Base-by-base conservation (phyloP, 164 flowering plant genomes). In the Tinospora cordifolia region DNA sequence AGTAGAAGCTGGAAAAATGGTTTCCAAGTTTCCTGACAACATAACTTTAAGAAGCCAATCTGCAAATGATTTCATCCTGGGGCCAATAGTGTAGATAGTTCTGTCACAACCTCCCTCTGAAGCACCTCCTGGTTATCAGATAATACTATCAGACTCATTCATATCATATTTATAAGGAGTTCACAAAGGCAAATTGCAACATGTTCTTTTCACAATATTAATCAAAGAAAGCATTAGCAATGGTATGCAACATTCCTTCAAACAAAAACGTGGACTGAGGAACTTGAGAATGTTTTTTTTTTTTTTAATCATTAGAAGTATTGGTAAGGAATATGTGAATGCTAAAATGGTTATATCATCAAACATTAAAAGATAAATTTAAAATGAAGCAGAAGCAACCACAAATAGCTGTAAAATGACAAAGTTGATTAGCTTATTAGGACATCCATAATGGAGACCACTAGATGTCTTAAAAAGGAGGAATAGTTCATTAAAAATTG, bases 21-120 rank as follows among this genome's bases (percentile, higher is more conserved):
- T 89, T 78, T 92, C 97, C 81, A 92, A 72, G 68, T 86, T 87
- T 74, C 98, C 99, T 15, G 97, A 76, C 9, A 80, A 90, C 96
- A 90, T 90, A 62, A 82, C 78, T 80, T 90, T 89, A 71, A 95
- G 88, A 76, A 92, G 90, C 98, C 97, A 92, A 76, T 92, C 96
- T 0, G 98, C 89, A 75, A 95, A 95, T 59, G 83, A 72, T 79
- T 90, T 92, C 70, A 89, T 76, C 80, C 87, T 85, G 64, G 91
- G 87, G 66, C 84, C 78, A 74, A 95, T 84, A 21, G 93, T 85
- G 63, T 86, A 92, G 39, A 75, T 74, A 24, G 81, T 80, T 73
- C 77, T 82, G 24, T 54, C 72, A 65, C 78, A 71, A 62, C 44
- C 67, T 38, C 70, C 80, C 46, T 64, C 74, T 19, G 21, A 66